Conservation (phyloP, 441 rosid genomes). For the Jatropha podagrica region DNA sequence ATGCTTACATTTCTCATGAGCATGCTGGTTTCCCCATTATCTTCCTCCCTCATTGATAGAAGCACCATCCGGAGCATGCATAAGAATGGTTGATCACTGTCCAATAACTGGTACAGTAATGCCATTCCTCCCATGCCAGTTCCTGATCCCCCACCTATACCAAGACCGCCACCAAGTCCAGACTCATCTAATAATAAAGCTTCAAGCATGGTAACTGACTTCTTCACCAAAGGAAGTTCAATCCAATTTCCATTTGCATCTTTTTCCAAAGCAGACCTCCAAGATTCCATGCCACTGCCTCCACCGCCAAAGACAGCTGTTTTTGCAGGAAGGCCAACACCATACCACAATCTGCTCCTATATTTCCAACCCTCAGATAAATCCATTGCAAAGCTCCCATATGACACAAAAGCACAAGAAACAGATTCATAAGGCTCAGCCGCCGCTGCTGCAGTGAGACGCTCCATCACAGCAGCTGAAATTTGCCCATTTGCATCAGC, state of each 20-base stretch:
- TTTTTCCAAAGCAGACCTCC: slow-evolving; percentile 89
- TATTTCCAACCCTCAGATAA: slow-evolving; percentile 98
- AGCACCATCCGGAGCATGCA: slow-evolving; percentile 99
- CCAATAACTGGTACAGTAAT: slow-evolving; percentile 90
- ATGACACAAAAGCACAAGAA: slow-evolving; percentile 97
- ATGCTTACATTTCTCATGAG: slow-evolving; percentile 63
- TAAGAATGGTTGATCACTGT: slow-evolving; percentile 99
- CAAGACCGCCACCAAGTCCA: slow-evolving; percentile 99
- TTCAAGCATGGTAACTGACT: slow-evolving; percentile 97
- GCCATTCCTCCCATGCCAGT: slow-evolving; percentile 99
- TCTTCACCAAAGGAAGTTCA: slow-evolving; percentile 92
- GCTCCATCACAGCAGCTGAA: slow-evolving; percentile 92
- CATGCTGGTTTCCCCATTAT: slow-evolving; percentile 78
- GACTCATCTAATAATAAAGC: slow-evolving; percentile 94
- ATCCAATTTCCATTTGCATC: slow-evolving; percentile 97
- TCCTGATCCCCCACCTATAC: slow-evolving; percentile 99
- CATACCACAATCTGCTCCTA: slow-evolving; percentile 98
- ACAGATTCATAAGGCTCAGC: slow-evolving; percentile 99
- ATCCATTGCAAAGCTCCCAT: slow-evolving; percentile 94
- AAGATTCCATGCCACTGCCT: slow-evolving; percentile 89
- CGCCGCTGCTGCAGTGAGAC: slow-evolving; percentile 95
- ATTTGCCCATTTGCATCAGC: slow-evolving; percentile 98
- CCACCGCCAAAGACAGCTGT: slow-evolving; percentile 77
- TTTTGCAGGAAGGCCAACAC: slow-evolving; percentile 84
- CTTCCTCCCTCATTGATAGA: slow-evolving; percentile 99